phyloP scores from a whole-genome alignment of 345 rosid species.

The Zanthoxylum bungeanum region DNA sequence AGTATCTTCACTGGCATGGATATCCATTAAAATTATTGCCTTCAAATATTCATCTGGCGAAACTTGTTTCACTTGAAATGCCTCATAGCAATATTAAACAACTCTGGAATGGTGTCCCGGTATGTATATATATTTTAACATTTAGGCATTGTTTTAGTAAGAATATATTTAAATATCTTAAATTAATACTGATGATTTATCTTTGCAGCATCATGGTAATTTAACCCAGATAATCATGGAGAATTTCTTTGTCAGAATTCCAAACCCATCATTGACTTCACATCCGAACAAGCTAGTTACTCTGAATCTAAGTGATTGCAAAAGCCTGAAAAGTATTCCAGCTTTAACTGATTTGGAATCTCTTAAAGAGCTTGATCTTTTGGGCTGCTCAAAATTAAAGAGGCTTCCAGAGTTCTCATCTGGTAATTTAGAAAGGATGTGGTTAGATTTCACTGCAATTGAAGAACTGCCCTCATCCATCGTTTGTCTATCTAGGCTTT shows the following conservation, averaged over 20 bases:
- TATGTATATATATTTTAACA: background rate
- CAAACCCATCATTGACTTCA: background rate
- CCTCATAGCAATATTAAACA: slow-evolving; percentile 1
- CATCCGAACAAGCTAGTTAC: background rate
- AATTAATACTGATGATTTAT: background rate
- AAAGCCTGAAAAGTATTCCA: background rate
- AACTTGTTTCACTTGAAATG: background rate
- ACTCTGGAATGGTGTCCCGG: background rate
- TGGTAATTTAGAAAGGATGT: background rate
- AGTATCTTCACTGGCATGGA: slow-evolving; percentile 18
- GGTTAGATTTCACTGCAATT: background rate
- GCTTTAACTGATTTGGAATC: background rate
- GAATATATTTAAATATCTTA: no score
- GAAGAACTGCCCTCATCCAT: background rate
- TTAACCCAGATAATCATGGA: background rate
- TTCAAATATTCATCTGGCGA: background rate
- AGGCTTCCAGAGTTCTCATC: background rate
- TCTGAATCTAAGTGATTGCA: background rate
- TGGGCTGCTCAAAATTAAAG: background rate
- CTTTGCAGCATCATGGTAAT: background rate
- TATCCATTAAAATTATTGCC: slow-evolving; percentile 3
- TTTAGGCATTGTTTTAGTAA: no score
- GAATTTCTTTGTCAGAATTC: background rate
- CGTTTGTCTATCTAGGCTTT: background rate
- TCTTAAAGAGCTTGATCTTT: background rate